These are phyloP conservation scores for Zalaria obscura DNA, from an alignment of 2,329 filamentous ascomycete genomes.

Conservation along the genomic window DNA sequence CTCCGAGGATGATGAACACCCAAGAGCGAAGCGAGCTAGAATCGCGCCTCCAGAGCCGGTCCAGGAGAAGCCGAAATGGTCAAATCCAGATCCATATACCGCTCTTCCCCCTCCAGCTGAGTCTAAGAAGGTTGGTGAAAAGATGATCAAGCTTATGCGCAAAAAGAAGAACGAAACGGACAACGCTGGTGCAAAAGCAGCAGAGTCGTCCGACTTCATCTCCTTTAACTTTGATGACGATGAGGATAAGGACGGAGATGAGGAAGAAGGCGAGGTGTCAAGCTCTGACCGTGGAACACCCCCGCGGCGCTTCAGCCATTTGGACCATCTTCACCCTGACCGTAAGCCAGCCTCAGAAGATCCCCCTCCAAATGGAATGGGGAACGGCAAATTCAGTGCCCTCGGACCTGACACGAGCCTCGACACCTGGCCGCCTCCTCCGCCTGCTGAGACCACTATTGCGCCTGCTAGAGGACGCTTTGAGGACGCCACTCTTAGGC, in stretches of 20 bases:
- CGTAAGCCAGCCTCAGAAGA: constrained; percentile 1
- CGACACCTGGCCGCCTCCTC: constrained; percentile 9
- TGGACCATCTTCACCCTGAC: constrained; percentile 14
- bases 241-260: constrained; percentile 17
- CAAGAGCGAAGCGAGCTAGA: constrained; percentile 16
- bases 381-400: constrained; percentile 1
- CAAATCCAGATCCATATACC: constrained; percentile 90
- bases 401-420: not conserved
- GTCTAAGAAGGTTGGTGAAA: constrained; percentile 57
- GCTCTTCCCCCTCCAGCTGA: constrained; percentile 70
- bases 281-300: not conserved
- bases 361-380: not conserved
- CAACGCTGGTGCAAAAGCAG: constrained; percentile 21
- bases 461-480: not conserved
- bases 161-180: constrained; percentile 61
- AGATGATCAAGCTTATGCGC: constrained; percentile 81
- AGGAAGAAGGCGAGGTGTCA: constrained; percentile 22
- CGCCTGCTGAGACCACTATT: constrained; percentile 6
- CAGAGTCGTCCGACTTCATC: constrained; percentile 65
- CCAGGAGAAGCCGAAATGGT: constrained; percentile 59
- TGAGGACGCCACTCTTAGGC: constrained; percentile 1
- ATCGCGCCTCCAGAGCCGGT: constrained; percentile 6
- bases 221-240: constrained; percentile 60
- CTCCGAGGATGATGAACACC: constrained; percentile 11
- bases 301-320: constrained; percentile 16